These are phyloP conservation scores for Lagenaria siceraria DNA, from an alignment of 306 rosid species.

Conservation along the genomic window DNA sequence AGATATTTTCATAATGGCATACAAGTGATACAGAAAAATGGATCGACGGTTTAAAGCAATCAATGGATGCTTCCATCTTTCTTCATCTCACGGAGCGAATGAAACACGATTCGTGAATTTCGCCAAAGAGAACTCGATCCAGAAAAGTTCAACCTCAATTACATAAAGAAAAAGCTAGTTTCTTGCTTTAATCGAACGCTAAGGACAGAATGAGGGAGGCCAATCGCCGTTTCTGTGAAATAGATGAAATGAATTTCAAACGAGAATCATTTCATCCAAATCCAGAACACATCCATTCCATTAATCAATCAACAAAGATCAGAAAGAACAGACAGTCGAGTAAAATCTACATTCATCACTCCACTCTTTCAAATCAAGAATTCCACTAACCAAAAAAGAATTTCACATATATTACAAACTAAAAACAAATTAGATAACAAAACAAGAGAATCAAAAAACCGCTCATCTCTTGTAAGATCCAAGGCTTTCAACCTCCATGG, in stretches of 20 bases:
- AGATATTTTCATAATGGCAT: neutral
- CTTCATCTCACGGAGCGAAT: neutral
- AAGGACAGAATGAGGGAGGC: neutral
- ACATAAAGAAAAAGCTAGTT: too few relatives aligned
- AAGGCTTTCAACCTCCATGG: neutral
- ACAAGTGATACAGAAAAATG: too few relatives aligned
- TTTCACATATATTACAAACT: neutral
- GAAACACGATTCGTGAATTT: neutral
- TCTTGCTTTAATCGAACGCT: neutral
- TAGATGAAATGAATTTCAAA: neutral
- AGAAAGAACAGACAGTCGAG: neutral
- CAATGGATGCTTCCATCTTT: neutral
- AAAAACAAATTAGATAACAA: neutral
- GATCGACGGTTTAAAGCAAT: too few relatives aligned
- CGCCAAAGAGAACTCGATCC: neutral
- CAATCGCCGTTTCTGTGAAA: neutral
- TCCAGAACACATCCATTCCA: neutral
- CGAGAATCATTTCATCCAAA: neutral
- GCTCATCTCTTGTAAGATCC: neutral
- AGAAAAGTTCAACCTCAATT: neutral
- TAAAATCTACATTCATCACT: neutral
- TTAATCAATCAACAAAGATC: neutral
- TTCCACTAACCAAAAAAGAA: neutral
- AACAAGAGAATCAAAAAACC: neutral
- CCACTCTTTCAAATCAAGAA: neutral